Percentiles rank a stretch among this genome's conserved stretches.
phyloP scores from a whole-genome alignment of 108 stramenopile genomes.

The Conticribra weissflogii region DNA sequence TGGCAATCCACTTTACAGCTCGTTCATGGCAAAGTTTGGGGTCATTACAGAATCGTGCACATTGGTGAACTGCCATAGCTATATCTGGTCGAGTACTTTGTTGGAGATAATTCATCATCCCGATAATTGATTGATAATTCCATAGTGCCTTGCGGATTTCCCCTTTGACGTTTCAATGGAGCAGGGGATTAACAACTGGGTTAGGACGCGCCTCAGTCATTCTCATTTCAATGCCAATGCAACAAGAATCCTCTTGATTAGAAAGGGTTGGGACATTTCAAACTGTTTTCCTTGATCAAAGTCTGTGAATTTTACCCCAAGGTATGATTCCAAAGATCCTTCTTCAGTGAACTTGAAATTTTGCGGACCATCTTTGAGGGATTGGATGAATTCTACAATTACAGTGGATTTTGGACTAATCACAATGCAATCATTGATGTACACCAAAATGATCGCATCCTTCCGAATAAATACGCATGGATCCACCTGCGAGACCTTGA shows the following conservation, averaged over 20 bases:
- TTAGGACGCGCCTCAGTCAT: neutral
- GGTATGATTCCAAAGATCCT: constrained; percentile 54
- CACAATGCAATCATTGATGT: constrained; percentile 51
- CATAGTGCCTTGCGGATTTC: neutral
- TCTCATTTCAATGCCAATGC: constrained; percentile 7
- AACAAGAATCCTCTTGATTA: constrained; percentile 47
- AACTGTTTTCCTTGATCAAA: constrained; percentile 30
- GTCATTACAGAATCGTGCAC: no score
- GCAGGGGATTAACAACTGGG: constrained; percentile 10
- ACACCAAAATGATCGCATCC: no score
- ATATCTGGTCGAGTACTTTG: constrained; percentile 48
- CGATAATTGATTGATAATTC: constrained; percentile 50
- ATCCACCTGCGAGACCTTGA: constrained; percentile 27
- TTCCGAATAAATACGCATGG: no score
- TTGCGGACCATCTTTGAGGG: constrained; percentile 13
- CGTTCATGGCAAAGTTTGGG: no score
- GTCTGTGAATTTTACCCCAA: constrained; percentile 46
- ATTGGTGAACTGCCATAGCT: no score
- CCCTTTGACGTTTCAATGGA: neutral
- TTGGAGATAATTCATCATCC: constrained; percentile 45
- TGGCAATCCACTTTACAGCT: constrained; percentile 55
- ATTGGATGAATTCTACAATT: constrained; percentile 34
- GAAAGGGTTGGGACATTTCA: constrained; percentile 49
- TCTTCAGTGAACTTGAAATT: constrained; percentile 42
- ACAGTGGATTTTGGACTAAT: constrained; percentile 26